Base-by-base conservation (phyloP, 805 yeast species). In the Alloascoidea africana region DNA sequence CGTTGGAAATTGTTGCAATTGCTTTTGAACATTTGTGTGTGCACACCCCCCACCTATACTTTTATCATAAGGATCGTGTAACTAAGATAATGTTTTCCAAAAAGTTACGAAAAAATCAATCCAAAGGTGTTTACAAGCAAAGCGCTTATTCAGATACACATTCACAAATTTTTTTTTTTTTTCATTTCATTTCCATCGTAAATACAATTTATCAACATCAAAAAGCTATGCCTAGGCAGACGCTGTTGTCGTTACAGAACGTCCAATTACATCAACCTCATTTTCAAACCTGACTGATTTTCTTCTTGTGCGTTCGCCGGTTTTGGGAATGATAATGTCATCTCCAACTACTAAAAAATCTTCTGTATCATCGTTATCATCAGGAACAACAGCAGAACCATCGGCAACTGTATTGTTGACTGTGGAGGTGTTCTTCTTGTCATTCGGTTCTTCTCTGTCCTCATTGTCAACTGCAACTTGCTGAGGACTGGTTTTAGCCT, bases 261-360 rank as follows among this genome's bases (percentile, higher is more conserved):
- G n/a, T n/a, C n/a, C n/a, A n/a, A n/a, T n/a, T n/a, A 72, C 65
- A 23, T 66, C 58, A 5, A 76, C 83, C 41, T 65, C 63, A 40
- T 72, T 78, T 44, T 74, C 77, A 46, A 76, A 76, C 44, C 83
- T 59, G 2, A 76, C 83, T 3, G 80, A 72, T 44, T 76, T 73
- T 49, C 81, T 60, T 56, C 83, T 63, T 40, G 59, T 65, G 54
- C 63, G 42, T 33, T 50, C 43, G 23, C 48, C 42, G 16, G 45
- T 16, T 34, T 34, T 18, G 5, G 36, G 36, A 11, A 34, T 18
- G 5, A 34, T 34, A n/a, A 23, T 23, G n/a, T 23, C 30, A n/a
- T 23, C 30, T 8, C 30, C 30, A 23, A 23, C 30, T 8, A 23
- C n/a, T 23, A 23, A 23, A 23, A 23, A 23, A n/a, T 23, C 30